These are phyloP conservation scores for Bipolaris cookei DNA, from an alignment of 2,329 filamentous ascomycete genomes.

Conservation along the genomic window DNA sequence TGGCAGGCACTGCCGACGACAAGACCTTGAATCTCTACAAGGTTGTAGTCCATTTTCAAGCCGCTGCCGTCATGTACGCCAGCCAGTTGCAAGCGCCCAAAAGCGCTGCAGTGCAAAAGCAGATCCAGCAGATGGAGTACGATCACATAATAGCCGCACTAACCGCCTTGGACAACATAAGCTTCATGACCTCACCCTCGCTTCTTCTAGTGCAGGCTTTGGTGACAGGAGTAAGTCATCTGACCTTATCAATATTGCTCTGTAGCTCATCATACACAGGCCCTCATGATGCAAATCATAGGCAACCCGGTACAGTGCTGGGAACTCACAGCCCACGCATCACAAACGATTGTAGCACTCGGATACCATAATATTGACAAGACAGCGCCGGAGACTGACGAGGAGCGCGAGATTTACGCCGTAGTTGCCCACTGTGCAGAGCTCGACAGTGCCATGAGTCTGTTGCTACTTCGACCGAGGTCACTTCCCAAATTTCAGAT, in stretches of 20 bases:
- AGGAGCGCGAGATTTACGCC: constrained; percentile 36
- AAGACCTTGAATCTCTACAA: constrained; percentile 40
- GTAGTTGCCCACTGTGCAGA: constrained; percentile 41
- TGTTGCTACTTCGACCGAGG: constrained; percentile 39
- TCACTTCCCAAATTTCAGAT: constrained; percentile 38
- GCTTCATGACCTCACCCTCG: constrained; percentile 36
- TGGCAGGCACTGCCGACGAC: constrained; percentile 39
- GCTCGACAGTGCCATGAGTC: constrained; percentile 41
- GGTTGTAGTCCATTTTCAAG: constrained; percentile 43
- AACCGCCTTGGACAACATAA: constrained; percentile 39
- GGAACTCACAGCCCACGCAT: constrained; percentile 42
- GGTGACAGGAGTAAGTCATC: constrained; percentile 37
- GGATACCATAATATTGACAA: constrained; percentile 37
- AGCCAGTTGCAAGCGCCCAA: constrained; percentile 34
- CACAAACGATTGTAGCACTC: constrained; percentile 40
- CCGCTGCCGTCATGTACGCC: constrained; percentile 33
- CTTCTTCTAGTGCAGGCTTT: constrained; percentile 40
- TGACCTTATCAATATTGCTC: neutral
- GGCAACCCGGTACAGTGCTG: constrained; percentile 44
- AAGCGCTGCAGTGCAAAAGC: constrained; percentile 30
- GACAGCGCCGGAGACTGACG: constrained; percentile 24
- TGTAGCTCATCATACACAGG: constrained; percentile 18
- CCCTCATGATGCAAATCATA: constrained; percentile 42
- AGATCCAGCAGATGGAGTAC: constrained; percentile 37
- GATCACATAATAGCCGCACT: constrained; percentile 39